A percentile compares a stretch with the other conserved stretches of the same genome.
These are phyloP conservation scores for Magnolia changhungtana DNA, from an alignment of 164 flowering plant genomes.

Conservation along the genomic window DNA sequence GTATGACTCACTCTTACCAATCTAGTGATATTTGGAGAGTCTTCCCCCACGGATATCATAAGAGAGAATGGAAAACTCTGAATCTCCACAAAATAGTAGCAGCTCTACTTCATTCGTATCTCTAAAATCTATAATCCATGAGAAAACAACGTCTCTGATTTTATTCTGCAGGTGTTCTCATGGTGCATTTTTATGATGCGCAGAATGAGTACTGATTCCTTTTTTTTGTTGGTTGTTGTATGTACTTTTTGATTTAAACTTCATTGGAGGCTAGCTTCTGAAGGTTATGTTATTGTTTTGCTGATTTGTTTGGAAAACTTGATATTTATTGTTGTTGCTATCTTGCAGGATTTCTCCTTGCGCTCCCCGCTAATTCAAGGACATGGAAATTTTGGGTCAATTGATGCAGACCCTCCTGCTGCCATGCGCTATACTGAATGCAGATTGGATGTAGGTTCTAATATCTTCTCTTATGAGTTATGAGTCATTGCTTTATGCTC, in stretches of 20 bases:
- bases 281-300: neutral
- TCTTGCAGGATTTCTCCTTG: conserved; percentile 80
- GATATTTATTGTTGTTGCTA: neutral
- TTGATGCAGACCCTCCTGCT: conserved; percentile 98
- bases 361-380: conserved; percentile 83
- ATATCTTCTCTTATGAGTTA: neutral
- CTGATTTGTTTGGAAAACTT: neutral
- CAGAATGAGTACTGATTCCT: too few species aligned
- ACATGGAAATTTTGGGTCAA: conserved; percentile 97
- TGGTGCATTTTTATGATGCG: too few species aligned
- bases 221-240: too few species aligned
- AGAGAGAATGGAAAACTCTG: too few species aligned
- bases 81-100: too few species aligned
- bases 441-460: conserved; percentile 70
- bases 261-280: neutral
- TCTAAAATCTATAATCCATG: neutral
- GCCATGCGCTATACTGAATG: conserved; percentile 99
- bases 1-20: too few species aligned
- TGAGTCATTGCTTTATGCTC: neutral
- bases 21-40: too few species aligned
- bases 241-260: neutral
- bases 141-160: neutral
- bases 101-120: too few species aligned
- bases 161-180: neutral
- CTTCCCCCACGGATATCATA: too few species aligned